A percentile compares a stretch with the other conserved stretches of the same genome.
Conservation (phyloP, 2,329 filamentous ascomycete species). For the Raffaelea ambrosiae region DNA sequence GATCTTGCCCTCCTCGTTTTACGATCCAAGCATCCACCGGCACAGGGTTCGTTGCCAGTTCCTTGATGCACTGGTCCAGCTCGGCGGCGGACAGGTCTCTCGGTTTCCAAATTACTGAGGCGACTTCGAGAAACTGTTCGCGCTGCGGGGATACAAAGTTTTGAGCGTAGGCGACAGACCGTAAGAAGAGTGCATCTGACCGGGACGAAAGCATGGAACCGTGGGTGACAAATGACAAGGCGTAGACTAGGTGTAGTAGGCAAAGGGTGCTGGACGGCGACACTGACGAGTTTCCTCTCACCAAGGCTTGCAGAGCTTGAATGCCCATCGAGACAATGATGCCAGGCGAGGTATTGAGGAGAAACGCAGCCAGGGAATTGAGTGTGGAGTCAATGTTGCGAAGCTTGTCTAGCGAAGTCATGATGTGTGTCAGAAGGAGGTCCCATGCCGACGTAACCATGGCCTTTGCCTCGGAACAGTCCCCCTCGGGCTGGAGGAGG, state of each 20-base stretch:
- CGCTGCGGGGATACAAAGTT: slow-evolving; percentile 29
- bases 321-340: slow-evolving; percentile 34
- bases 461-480: slow-evolving; percentile 12
- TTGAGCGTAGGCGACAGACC: slow-evolving; percentile 35
- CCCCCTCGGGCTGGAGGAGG: background rate
- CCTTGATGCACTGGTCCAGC: slow-evolving; percentile 19
- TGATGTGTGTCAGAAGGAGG: slow-evolving; percentile 35
- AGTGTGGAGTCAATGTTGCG: slow-evolving; percentile 20
- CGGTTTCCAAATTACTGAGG: slow-evolving; percentile 41
- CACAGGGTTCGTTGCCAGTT: background rate
- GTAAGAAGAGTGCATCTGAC: slow-evolving; percentile 34
- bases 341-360: slow-evolving; percentile 29
- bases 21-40: too few relatives aligned
- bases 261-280: slow-evolving; percentile 38
- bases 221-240: slow-evolving; percentile 38
- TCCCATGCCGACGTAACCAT: slow-evolving; percentile 37
- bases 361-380: slow-evolving; percentile 32
- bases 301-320: slow-evolving; percentile 27
- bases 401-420: slow-evolving; percentile 35
- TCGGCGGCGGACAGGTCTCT: slow-evolving; percentile 20
- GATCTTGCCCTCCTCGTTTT: slow-evolving; percentile 19
- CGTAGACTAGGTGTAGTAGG: slow-evolving; percentile 43
- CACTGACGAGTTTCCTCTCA: slow-evolving; percentile 27
- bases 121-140: slow-evolving; percentile 33
- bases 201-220: slow-evolving; percentile 24